These are phyloP conservation scores for Penicillium bialowiezense DNA, from an alignment of 495 filamentous ascomycete genomes.

Conservation along the genomic window DNA sequence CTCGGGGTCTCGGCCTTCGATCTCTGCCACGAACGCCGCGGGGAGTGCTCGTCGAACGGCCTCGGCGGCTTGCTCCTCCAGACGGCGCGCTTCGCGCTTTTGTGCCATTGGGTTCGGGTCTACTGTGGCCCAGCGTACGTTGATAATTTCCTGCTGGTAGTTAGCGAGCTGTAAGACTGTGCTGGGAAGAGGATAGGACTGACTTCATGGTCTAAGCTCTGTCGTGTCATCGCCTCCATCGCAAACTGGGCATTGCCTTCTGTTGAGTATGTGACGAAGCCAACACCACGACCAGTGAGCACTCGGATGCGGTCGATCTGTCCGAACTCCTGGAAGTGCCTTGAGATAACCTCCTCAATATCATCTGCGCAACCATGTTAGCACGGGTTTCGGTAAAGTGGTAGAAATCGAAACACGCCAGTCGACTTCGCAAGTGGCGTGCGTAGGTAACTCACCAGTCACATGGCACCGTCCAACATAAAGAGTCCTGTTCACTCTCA, in stretches of 20 bases:
- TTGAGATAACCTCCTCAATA: constrained; percentile 92
- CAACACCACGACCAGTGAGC: constrained; percentile 87
- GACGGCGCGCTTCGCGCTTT: constrained; percentile 80
- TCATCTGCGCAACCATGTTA: constrained; percentile 61
- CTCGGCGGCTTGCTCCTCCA: constrained; percentile 98
- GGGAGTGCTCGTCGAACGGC: constrained; percentile 90
- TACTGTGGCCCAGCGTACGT: constrained; percentile 94
- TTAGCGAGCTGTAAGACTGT: background rate
- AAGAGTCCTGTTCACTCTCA: constrained; percentile 84
- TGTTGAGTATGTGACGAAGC: constrained; percentile 67
- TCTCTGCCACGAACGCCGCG: constrained; percentile 85
- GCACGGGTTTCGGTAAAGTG: background rate
- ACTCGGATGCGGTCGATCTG: constrained; percentile 74
- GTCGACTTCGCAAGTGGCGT: no score
- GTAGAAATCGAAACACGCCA: no score
- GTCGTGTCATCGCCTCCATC: constrained; percentile 84
- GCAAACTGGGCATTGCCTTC: constrained; percentile 87
- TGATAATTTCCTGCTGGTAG: constrained; percentile 67
- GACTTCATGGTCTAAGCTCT: constrained; percentile 71
- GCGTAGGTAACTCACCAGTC: background rate
- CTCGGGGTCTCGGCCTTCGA: constrained; percentile 87
- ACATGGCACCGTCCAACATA: constrained; percentile 94
- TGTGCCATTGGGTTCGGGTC: constrained; percentile 96
- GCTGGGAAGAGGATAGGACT: background rate
- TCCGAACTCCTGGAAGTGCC: constrained; percentile 94